Conservation (phyloP, 805 yeast species). For the Candida succiphila region DNA sequence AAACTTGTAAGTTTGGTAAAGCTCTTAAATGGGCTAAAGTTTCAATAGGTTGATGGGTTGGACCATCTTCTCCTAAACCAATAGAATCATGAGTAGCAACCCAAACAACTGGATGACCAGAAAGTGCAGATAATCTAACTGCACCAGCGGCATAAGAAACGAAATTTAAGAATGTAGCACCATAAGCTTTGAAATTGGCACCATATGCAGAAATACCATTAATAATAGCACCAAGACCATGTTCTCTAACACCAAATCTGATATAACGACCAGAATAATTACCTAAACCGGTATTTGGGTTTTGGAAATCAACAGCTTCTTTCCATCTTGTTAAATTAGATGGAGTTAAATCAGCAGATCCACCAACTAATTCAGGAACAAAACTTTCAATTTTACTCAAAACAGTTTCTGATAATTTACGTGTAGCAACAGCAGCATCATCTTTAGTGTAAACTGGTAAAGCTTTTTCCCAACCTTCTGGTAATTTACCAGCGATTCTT, state of each 20-base stretch:
- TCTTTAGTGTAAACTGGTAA: conserved; percentile 72
- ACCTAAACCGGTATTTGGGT: conserved; percentile 71
- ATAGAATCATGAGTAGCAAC: conserved; percentile 87
- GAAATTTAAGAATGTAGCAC: conserved; percentile 97
- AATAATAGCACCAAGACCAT: conserved; percentile 97
- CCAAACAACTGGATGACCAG: conserved; percentile 78
- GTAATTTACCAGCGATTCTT: conserved; percentile 70
- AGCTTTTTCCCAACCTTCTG: conserved; percentile 67
- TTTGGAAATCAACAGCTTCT: conserved; percentile 86
- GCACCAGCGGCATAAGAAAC: conserved; percentile 81
- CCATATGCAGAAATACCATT: conserved; percentile 93
- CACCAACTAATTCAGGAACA: conserved; percentile 89
- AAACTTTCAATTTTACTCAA: conserved; percentile 49
- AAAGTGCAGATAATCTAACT: conserved; percentile 72
- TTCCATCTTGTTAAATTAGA: conserved; percentile 90
- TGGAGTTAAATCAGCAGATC: conserved; percentile 97
- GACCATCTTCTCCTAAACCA: conserved; percentile 90
- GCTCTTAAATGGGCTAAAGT: conserved; percentile 84
- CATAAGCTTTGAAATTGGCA: conserved; percentile 80
- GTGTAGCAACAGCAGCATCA: conserved; percentile 83
- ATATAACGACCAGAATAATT: conserved; percentile 86
- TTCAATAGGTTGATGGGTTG: conserved; percentile 90
- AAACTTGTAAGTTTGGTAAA: conserved; percentile 68
- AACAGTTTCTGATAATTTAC: conserved; percentile 85
- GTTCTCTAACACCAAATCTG: conserved; percentile 98